These are phyloP conservation scores for Trichoderma sp. DNA, from an alignment of 2,329 filamentous ascomycete species.

Conservation along the genomic window DNA sequence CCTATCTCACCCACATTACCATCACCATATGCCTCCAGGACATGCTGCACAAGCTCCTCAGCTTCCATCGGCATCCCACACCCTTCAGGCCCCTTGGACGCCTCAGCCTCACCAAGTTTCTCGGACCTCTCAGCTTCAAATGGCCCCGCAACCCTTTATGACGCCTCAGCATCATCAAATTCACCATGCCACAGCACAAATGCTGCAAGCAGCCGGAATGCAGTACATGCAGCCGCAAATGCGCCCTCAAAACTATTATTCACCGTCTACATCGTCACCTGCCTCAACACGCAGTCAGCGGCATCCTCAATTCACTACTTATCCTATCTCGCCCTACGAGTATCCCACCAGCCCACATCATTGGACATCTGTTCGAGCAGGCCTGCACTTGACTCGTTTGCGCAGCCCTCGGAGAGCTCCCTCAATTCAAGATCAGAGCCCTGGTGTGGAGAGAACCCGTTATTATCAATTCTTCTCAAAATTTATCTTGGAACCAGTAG, in stretches of 20 bases:
- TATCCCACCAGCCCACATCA: conserved; percentile 43
- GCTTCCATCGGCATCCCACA: not conserved
- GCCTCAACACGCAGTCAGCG: not conserved
- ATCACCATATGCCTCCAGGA: not conserved
- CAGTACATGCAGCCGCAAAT: not conserved
- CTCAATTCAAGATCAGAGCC: not conserved
- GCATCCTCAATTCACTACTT: not conserved
- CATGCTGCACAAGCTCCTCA: not conserved
- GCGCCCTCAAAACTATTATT: not conserved
- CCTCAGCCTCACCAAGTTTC: not conserved
- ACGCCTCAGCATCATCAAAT: not conserved
- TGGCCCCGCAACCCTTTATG: not conserved
- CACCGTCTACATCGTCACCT: not conserved
- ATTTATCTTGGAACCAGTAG: conserved; percentile 48
- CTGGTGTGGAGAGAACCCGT: conserved; percentile 28
- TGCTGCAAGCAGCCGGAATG: not conserved
- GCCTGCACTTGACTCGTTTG: conserved; percentile 46
- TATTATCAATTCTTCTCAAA: conserved; percentile 58
- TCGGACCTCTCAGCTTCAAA: not conserved
- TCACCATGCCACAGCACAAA: not conserved
- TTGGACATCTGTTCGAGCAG: conserved; percentile 39
- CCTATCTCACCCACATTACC: not conserved
- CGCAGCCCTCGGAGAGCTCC: conserved; percentile 49
- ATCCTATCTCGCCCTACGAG: conserved; percentile 28
- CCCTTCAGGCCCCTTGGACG: not conserved